Conservation (phyloP, 805 yeast genomes). For the Starmerella kuoi region DNA sequence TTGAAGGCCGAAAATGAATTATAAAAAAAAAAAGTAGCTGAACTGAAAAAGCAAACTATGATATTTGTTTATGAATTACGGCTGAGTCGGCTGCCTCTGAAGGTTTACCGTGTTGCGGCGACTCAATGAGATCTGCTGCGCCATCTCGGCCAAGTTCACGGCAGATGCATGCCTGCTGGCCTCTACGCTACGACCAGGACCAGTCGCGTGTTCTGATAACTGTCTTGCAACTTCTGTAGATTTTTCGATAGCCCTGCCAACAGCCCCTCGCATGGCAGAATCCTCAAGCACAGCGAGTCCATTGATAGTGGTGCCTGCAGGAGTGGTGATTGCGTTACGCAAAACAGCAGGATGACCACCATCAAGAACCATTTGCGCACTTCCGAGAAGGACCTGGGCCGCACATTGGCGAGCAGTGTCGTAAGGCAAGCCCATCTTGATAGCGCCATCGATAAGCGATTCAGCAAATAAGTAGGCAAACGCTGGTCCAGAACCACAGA, state of each 20-base stretch:
- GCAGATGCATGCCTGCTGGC: slow-evolving; percentile 20
- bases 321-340: slow-evolving; percentile 83
- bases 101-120: slow-evolving; percentile 22
- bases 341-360: slow-evolving; percentile 85
- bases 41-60: too few relatives aligned
- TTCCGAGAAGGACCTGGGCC: slow-evolving; percentile 86
- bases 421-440: slow-evolving; percentile 84
- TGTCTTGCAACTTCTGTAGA: slow-evolving; percentile 65
- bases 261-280: slow-evolving; percentile 73
- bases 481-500: slow-evolving; percentile 96
- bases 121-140: slow-evolving; percentile 23
- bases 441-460: slow-evolving; percentile 86
- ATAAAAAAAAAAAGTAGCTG: too few relatives aligned
- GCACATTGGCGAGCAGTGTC: slow-evolving; percentile 76
- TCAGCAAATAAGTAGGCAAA: slow-evolving; percentile 82
- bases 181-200: slow-evolving; percentile 16
- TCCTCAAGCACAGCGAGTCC: slow-evolving; percentile 90
- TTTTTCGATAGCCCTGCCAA: slow-evolving; percentile 79
- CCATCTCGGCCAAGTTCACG: slow-evolving; percentile 24
- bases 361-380: slow-evolving; percentile 76
- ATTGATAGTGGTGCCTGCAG: slow-evolving; percentile 96
- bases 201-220: slow-evolving; percentile 13
- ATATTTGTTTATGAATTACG: too few relatives aligned
- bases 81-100: slow-evolving; percentile 21
- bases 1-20: too few relatives aligned